Evolutionary conservation across 2,329 filamentous ascomycete species (phyloP).

Genomic region (Fusarium brachygibbosum): DNA sequence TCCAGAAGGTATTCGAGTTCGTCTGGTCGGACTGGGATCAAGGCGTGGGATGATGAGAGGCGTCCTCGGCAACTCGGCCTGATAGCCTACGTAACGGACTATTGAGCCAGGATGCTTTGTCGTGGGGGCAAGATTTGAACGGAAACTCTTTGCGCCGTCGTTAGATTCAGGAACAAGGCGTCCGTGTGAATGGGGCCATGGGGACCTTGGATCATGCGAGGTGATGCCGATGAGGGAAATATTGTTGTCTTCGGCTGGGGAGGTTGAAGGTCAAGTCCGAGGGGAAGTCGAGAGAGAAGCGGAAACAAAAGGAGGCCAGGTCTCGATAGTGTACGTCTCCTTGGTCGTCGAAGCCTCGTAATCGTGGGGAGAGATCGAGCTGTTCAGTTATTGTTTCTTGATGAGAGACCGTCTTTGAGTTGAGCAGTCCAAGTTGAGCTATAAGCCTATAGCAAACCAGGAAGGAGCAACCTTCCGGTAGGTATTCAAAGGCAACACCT

Average conservation of each 20-base stretch:
- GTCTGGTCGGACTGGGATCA: conserved; percentile 6
- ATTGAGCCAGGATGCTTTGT: conserved; percentile 26
- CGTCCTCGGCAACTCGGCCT: conserved; percentile 19
- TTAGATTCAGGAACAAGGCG: conserved; percentile 22
- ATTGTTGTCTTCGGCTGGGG: background rate
- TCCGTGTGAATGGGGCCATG: conserved; percentile 39
- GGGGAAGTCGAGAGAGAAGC: background rate
- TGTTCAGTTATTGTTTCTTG: background rate
- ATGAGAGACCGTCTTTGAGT: background rate
- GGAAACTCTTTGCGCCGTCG: conserved; percentile 29
- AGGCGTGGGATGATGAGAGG: conserved; percentile 36
- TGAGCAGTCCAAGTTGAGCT: background rate
- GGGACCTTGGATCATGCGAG: conserved; percentile 22
- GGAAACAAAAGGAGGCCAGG: conserved; percentile 16
- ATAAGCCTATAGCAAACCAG: background rate
- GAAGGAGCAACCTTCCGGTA: background rate
- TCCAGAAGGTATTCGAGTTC: background rate
- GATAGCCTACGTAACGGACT: conserved; percentile 12
- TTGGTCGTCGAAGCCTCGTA: background rate
- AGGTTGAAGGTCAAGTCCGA: background rate
- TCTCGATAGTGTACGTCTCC: background rate
- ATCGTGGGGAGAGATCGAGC: background rate
- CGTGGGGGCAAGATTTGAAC: conserved; percentile 23
- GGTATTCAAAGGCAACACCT: background rate
- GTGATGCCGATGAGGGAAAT: conserved; percentile 38